Evolutionary conservation across 2,329 filamentous ascomycete species (phyloP).

Genomic region (Clonostachys rosea): DNA sequence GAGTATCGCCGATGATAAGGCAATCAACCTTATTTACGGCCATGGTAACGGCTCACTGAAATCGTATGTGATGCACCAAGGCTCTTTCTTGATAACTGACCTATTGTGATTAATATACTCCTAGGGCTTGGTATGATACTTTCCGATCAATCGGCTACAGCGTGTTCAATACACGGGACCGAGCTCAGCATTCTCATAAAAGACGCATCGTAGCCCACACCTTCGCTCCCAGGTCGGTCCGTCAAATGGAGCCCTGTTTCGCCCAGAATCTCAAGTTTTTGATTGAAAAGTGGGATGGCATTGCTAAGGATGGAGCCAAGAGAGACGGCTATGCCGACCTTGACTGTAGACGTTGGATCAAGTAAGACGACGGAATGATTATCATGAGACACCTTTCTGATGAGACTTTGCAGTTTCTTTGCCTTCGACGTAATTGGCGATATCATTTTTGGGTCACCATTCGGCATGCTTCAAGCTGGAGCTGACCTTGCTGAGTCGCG

Average conservation of each 20-base stretch:
- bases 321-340: conserved; percentile 43
- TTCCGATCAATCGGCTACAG: conserved; percentile 84
- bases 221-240: conserved; percentile 76
- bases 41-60: conserved; percentile 8
- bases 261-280: conserved; percentile 73
- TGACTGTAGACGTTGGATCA: conserved; percentile 71
- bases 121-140: conserved; percentile 80
- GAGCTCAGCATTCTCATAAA: conserved; percentile 80
- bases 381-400: no score
- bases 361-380: no score
- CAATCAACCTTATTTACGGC: conserved; percentile 5
- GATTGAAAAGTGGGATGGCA: conserved; percentile 65
- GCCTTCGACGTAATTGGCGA: conserved; percentile 47
- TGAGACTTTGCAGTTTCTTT: conserved; percentile 32
- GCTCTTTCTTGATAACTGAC: no score
- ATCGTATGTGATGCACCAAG: neutral
- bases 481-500: conserved; percentile 73
- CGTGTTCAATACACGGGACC: conserved; percentile 84
- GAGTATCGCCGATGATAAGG: conserved; percentile 5
- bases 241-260: conserved; percentile 87
- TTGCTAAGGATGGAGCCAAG: conserved; percentile 34
- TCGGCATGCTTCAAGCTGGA: conserved; percentile 64
- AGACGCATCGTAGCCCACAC: conserved; percentile 85
- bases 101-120: neutral
- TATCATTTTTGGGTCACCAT: conserved; percentile 47